Base-by-base conservation (phyloP, 495 filamentous ascomycete species). In the Platismatia glauca region DNA sequence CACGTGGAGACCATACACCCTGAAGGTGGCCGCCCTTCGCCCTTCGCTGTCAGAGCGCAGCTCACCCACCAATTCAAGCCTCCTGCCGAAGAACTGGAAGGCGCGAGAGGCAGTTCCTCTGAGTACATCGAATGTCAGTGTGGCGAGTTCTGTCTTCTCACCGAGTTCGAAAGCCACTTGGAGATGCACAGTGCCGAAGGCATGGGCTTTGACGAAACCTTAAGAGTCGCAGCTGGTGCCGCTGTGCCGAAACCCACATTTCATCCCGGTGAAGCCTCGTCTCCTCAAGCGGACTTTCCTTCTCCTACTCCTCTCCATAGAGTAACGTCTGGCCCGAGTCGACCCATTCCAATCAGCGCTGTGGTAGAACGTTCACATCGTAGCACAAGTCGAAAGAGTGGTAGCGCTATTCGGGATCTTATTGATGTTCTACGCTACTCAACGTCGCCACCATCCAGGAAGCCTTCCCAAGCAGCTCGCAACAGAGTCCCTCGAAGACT, bases 81-180 rank as follows among this genome's bases (percentile, higher is more conserved):
- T 27, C 37, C 59, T 53, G 29, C 56, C 66, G 52, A 62, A 61
- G 29, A 69, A 27, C 53, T 50, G 57, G 61, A 58, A 64, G 46
- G 64, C 31, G 31, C 62, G 15, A 55, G 41, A 27, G 69, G 68
- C 48, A 65, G 53, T 29, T 52, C 55, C 34, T 57, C 50, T 16
- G 67, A 77, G 11, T 91, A 85, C 66, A 77, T 84, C 48, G 77
- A 84, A 56, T 96, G 92, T 66, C 84, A 87, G n/a, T 95, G 90
- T 71, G 87, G 86, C 27, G 89, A 95, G 68, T 70, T 78, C 22
- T 72, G 93, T 52, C 73, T 81, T 35, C 70, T 81, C 18, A 69
- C 74, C 4, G 84, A 90, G 64, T 72, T 94, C 39, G 81, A 87
- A 31, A 82, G 79, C 39, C 91, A 95, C 71, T 73, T 91, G 43